Evolutionary conservation across 495 filamentous ascomycete species (phyloP).

Genomic region (Aspergillus bertholletiae): DNA sequence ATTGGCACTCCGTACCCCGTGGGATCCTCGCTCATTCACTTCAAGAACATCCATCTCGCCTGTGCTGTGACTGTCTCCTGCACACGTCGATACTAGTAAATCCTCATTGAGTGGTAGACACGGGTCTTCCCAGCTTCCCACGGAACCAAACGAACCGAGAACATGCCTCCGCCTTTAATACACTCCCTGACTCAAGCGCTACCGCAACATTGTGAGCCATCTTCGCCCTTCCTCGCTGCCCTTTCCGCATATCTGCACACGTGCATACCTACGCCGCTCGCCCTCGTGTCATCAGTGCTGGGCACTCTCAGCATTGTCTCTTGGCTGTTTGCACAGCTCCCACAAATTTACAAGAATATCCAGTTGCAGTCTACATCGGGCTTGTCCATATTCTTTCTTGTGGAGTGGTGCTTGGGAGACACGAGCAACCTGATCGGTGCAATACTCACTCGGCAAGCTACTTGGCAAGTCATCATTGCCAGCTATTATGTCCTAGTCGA

Average conservation of each 20-base stretch:
- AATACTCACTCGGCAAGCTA: slow-evolving; percentile 62
- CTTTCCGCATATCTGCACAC: slow-evolving; percentile 61
- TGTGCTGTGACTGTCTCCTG: neutral
- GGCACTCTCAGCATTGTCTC: slow-evolving; percentile 63
- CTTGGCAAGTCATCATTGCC: slow-evolving; percentile 67
- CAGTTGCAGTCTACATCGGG: slow-evolving; percentile 63
- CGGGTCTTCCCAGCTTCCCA: neutral
- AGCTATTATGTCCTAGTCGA: slow-evolving; percentile 69
- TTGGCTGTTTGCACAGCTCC: slow-evolving; percentile 76
- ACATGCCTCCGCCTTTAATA: slow-evolving; percentile 32
- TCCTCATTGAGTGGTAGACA: neutral
- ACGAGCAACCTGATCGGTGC: slow-evolving; percentile 65
- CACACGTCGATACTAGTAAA: neutral
- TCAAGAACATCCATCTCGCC: too few species aligned
- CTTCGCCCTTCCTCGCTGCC: slow-evolving; percentile 52
- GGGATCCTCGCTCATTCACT: neutral
- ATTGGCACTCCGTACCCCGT: neutral
- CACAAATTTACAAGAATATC: slow-evolving; percentile 72
- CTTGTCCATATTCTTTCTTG: slow-evolving; percentile 63
- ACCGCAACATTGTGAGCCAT: slow-evolving; percentile 62
- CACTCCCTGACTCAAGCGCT: slow-evolving; percentile 31
- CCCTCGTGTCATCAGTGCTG: slow-evolving; percentile 61
- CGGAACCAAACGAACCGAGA: neutral
- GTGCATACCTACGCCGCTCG: slow-evolving; percentile 64
- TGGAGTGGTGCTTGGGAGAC: slow-evolving; percentile 69